A percentile compares a stretch with the other conserved stretches of the same genome.
Evolutionary conservation across 2,329 filamentous ascomycete genomes (phyloP).

Genomic region (Clarireedia sp.): DNA sequence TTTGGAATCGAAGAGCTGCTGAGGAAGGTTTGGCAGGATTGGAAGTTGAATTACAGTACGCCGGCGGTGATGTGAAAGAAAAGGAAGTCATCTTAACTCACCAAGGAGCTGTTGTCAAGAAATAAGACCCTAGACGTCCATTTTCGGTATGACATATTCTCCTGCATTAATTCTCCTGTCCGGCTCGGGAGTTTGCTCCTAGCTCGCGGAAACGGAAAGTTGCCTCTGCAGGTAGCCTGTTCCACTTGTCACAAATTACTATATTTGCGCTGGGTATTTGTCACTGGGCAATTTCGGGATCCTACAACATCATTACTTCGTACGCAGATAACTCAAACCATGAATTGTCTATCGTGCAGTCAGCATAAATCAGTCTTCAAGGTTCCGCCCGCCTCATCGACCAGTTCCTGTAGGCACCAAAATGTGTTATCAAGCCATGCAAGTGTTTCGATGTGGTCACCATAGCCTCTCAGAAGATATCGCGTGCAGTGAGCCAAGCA

Average conservation of each 20-base stretch:
- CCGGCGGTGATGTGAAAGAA: slow-evolving; percentile 23
- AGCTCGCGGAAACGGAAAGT: neutral
- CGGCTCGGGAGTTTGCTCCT: neutral
- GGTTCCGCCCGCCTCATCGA: neutral
- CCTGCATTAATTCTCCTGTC: neutral
- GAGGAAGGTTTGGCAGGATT: slow-evolving; percentile 54
- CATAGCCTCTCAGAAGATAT: slow-evolving; percentile 14
- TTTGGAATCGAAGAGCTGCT: slow-evolving; percentile 63
- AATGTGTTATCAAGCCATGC: slow-evolving; percentile 27
- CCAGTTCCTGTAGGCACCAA: neutral
- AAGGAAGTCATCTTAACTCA: slow-evolving; percentile 43
- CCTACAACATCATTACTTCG: neutral
- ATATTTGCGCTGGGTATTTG: neutral
- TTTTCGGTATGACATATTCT: neutral
- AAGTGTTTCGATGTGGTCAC: slow-evolving; percentile 24
- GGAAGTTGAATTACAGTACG: slow-evolving; percentile 42
- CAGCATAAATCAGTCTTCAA: neutral
- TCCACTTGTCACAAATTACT: neutral
- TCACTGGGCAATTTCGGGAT: neutral
- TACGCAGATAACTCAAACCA: neutral
- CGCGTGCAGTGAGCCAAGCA: slow-evolving; percentile 16
- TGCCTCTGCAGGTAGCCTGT: neutral
- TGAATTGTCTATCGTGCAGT: neutral
- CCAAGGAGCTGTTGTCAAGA: slow-evolving; percentile 35
- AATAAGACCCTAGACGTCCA: neutral